A percentile compares a stretch with the other conserved stretches of the same genome.
Conservation (phyloP, 805 yeast species). For the Vanderwaltozyma verrucispora region DNA sequence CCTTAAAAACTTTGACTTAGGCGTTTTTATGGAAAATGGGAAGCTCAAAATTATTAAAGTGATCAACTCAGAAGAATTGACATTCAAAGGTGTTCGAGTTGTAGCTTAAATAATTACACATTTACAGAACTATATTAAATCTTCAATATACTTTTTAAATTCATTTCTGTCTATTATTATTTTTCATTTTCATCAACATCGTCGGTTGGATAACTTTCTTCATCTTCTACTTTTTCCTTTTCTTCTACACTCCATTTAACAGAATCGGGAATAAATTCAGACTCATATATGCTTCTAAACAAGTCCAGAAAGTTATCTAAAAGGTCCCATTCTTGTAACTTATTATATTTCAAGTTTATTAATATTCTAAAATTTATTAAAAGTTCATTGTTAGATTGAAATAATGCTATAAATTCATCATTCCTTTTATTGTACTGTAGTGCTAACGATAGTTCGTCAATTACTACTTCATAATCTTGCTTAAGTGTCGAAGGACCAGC, state of each 20-base stretch:
- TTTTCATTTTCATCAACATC: too few relatives aligned
- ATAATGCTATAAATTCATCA: conserved; percentile 20
- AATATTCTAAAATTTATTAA: conserved; percentile 18
- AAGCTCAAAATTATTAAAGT: too few relatives aligned
- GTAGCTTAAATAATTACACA: too few relatives aligned
- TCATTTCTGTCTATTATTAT: too few relatives aligned
- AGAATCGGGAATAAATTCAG: conserved; percentile 14
- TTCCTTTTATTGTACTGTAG: conserved; percentile 16
- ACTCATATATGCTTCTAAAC: conserved; percentile 15
- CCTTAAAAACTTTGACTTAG: too few relatives aligned
- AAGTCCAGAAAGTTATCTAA: conserved; percentile 16
- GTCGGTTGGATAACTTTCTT: too few relatives aligned
- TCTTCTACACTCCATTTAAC: conserved; percentile 8
- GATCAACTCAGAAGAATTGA: too few relatives aligned
- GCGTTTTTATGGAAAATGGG: too few relatives aligned
- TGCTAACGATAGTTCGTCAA: conserved; percentile 23
- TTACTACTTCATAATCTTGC: conserved; percentile 17
- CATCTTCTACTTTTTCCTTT: neutral
- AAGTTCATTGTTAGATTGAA: conserved; percentile 20
- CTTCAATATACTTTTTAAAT: too few relatives aligned
- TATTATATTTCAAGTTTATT: conserved; percentile 16
- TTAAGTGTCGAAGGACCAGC: conserved; percentile 2
- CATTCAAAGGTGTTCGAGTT: too few relatives aligned
- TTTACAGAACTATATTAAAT: too few relatives aligned
- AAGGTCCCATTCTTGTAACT: conserved; percentile 14